Base-by-base conservation (phyloP, 352 stramenopile species). In the Phytophthora sojae region DNA sequence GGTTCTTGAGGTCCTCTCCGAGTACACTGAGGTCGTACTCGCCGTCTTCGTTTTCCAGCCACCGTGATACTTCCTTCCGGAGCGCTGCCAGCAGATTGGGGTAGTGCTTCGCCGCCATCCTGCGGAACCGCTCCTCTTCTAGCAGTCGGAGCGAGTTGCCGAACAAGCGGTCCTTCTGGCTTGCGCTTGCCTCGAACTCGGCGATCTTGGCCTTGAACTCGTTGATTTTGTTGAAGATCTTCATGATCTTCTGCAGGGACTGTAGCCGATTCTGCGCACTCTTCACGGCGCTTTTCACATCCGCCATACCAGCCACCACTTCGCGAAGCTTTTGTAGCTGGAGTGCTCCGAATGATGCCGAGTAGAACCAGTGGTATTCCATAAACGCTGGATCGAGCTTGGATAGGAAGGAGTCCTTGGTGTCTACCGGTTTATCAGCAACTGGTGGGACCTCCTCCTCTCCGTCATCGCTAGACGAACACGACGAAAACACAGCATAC, bases 241-340 rank as follows among this genome's bases (percentile, higher is more conserved):
- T 81, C 84, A 91, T 95, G 67, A 96, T 95, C 57, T 88, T 94
- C 21, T 90, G 71, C 25, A 96, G 61, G 9, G 90, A 96, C 7
- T 78, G 47, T n/a, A 96, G 59, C 19, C 88, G 78, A 15, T 79
- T 86, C 50, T 89, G 72, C 3, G 90, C 82, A 21, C 80, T 81
- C 14, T 80, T 64, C 9, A 95, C 64, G 0, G 81, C 85, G 30
- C 51, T 57, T 19, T 88, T 74, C 0, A 95, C 78, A 37, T 82
- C 59, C 15, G 59, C 52, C 17, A 90, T 76, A 17, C 93, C 82
- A 21, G 52, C 15, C 30, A 89, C 80, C 12, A 79, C 65, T n/a
- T 70, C 44, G 19, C 81, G 77, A 37, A 96, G 61, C 12, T 75
- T 55, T 19, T 81, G 45, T 8, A 95, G 54, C 37, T 88, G 70